phyloP scores from a whole-genome alignment of 306 rosid species.

The Cicer chorassanicum region DNA sequence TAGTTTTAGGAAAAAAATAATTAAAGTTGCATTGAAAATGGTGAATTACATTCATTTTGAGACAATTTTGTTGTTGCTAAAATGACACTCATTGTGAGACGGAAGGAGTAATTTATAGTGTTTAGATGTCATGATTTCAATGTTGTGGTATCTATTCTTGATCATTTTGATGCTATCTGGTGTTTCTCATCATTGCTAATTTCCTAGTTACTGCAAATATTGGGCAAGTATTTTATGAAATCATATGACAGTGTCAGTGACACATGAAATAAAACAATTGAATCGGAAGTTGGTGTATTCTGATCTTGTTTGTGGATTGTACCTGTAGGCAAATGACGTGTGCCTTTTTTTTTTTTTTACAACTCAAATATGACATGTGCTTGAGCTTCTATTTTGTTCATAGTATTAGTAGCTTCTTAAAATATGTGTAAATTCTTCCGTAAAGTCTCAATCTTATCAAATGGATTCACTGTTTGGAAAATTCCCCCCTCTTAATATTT shows the following conservation, averaged over 20 bases:
- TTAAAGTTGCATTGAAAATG: no score
- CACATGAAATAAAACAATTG: not conserved
- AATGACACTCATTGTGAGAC: no score
- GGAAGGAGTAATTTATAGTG: not conserved
- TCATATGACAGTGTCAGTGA: not conserved
- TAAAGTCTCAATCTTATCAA: conserved; percentile 22
- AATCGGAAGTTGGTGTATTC: conserved; percentile 13
- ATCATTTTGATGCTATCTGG: conserved; percentile 17
- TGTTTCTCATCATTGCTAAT: not conserved
- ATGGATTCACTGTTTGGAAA: conserved; percentile 39
- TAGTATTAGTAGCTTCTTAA: conserved; percentile 29
- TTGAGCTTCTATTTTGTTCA: not conserved
- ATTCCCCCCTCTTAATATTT: conserved; percentile 21
- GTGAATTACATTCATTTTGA: no score
- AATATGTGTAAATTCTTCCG: conserved; percentile 16
- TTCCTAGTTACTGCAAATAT: conserved; percentile 27
- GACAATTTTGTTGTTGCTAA: no score
- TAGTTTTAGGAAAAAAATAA: no score
- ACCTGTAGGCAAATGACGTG: not conserved
- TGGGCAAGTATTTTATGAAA: conserved; percentile 17
- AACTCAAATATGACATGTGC: not conserved
- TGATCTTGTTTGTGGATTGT: conserved; percentile 27
- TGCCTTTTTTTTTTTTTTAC: not conserved
- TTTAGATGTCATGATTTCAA: conserved; percentile 10
- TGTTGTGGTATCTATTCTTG: not conserved